Base-by-base conservation (phyloP, 1,284 basidiomycete species). In the Xerocomus nothofagi region DNA sequence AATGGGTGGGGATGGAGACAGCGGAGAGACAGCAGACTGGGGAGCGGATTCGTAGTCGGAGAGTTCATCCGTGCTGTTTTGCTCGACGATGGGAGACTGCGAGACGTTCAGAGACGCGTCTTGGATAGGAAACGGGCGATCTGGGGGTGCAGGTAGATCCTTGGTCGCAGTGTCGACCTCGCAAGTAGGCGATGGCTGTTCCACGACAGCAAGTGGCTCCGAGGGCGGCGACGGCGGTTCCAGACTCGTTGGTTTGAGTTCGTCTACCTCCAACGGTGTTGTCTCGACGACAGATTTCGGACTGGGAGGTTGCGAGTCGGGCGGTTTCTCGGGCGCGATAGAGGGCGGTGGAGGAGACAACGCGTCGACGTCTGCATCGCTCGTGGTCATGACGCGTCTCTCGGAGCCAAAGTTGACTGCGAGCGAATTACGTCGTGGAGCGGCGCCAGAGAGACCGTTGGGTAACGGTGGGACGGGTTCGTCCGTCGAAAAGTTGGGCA, bases 391-490 rank as follows among this genome's bases (percentile, higher is more conserved):
- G 27, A 47, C 58, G 21, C 55, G 60, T 48, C 51, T 55, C 20
- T 38, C 55, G 21, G 56, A 41, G 12, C 53, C 55, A 49, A 67
- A 60, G 10, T 54, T 47, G 39, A 58, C 37, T 15, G 66, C 58
- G 15, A 69, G 38, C 44, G 67, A 69, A 42, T 68, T 70, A 32
- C 65, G 66, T 32, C 65, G 61, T 1, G 50, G 51, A 3, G 29
- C 31, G 0, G 20, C 2, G 2, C 37, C 36, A 2, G 44, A 4
- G 1, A 47, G 30, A 31, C 46, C 50, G 37, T 46, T 56, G 7
- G 66, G 65, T 37, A 67, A 30, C 23, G 57, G 40, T 2, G 67
- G 68, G 10, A 67, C 50, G 9, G 67, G 56, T n/a, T 57, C 61
- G 36, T 61, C 57, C 1, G 51, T 50, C 27, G 33, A 29, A 33